Evolutionary conservation across 352 stramenopile genomes (phyloP).

Genomic region (Phytophthora sp.): DNA sequence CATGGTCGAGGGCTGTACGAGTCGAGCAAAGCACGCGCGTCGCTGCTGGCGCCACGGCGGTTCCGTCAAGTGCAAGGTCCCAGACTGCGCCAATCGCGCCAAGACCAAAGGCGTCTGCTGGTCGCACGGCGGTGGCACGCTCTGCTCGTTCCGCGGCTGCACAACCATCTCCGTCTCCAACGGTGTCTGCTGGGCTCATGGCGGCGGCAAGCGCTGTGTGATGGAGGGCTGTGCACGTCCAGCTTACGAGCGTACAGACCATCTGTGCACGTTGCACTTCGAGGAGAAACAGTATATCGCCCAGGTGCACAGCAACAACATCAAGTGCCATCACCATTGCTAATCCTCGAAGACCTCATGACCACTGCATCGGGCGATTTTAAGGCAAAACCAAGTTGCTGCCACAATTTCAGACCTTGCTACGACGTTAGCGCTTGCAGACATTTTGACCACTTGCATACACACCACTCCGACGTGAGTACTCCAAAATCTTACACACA

Average conservation of each 20-base stretch:
- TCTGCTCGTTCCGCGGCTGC: constrained; percentile 53
- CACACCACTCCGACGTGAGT: constrained; percentile 29
- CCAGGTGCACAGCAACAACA: constrained; percentile 27
- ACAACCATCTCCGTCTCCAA: constrained; percentile 63
- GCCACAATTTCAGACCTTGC: constrained; percentile 33
- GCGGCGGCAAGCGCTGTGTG: constrained; percentile 83
- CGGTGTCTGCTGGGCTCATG: constrained; percentile 73
- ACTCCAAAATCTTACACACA: constrained; percentile 21
- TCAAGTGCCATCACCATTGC: constrained; percentile 34
- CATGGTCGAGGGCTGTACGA: constrained; percentile 56
- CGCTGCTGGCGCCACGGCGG: constrained; percentile 65
- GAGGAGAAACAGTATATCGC: constrained; percentile 48
- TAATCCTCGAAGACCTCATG: constrained; percentile 18
- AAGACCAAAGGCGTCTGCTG: constrained; percentile 72
- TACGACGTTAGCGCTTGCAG: constrained; percentile 20
- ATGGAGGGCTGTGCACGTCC: constrained; percentile 66
- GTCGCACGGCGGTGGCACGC: constrained; percentile 63
- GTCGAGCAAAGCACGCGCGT: constrained; percentile 57
- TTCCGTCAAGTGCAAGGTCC: constrained; percentile 65
- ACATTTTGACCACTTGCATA: constrained; percentile 19
- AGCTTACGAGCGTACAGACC: constrained; percentile 60
- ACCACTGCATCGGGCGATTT: constrained; percentile 12
- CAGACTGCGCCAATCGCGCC: constrained; percentile 56
- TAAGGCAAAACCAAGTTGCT: constrained; percentile 26
- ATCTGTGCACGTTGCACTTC: constrained; percentile 62